Base-by-base conservation (phyloP, 805 yeast species). In the Kodamaea kaohsiungensis region DNA sequence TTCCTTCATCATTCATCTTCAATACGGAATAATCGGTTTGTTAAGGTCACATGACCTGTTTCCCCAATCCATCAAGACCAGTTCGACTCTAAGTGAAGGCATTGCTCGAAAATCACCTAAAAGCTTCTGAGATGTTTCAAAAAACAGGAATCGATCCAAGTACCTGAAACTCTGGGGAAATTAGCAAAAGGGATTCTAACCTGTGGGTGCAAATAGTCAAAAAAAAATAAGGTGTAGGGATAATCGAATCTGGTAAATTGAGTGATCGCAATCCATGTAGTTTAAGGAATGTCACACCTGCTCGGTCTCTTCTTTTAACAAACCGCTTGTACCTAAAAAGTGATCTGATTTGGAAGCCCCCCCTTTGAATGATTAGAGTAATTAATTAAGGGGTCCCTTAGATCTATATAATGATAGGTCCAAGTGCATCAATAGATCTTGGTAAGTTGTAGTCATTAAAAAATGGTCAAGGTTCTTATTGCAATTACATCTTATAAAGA, bases 401-500 rank as follows among this genome's bases (percentile, higher is more conserved):
- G 35, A 30, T 30, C 10, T 30, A 30, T 30, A 30, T 30, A 30
- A 30, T 30, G 35, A 30, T 22, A 22, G 25, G 25, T 22, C 25
- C 6, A 6, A 22, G 6, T 22, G 10, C 35, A 12, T 30, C 13
- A 9, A 12, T 30, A 5, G 10, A 30, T 4, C 25, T 30, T 8
- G 35, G 3, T 5, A 3, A 2, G 35, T 8, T 30, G 35, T 7
- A 8, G 25, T 40, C 25, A 39, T 3, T 16, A n/a, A 39, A 40
- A n/a, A 3, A 40, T 54, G 57, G 27, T 45, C 16, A 54, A 48
- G 39, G 54, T 47, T 4, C n/a, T 54, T 43, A 51, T 54, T 22
- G 57, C 54, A 39, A 40, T 51, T 33, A 54, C 57, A 5, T 54
- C 57, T 22, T 51, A 48, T 54, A 30, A 38, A 33, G 49, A 35